phyloP scores from a whole-genome alignment of 2,329 filamentous ascomycete species.

The Aspergillus sp. region DNA sequence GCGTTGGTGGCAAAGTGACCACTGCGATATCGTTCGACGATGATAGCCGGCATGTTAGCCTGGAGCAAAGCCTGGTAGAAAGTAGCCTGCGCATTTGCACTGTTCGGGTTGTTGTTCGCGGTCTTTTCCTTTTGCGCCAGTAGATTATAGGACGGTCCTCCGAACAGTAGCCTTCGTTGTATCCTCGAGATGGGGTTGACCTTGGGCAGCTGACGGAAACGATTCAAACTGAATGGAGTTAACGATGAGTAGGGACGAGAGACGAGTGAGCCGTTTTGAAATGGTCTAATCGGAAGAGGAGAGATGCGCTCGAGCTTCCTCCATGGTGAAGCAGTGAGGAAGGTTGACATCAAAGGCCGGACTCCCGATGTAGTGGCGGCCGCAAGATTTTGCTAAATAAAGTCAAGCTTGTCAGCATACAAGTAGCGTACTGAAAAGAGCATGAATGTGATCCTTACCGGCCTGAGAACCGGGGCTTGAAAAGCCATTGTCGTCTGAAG shows the following conservation, averaged over 20 bases:
- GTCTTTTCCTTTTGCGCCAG: constrained; percentile 82
- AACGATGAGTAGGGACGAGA: constrained; percentile 30
- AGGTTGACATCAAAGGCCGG: constrained; percentile 37
- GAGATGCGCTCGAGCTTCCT: constrained; percentile 9
- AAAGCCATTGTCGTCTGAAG: constrained; percentile 44
- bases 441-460: constrained; percentile 33
- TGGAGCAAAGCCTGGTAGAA: constrained; percentile 89
- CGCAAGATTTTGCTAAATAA: constrained; percentile 37
- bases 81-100: constrained; percentile 79
- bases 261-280: constrained; percentile 9
- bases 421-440: too few relatives aligned
- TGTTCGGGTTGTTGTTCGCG: constrained; percentile 86
- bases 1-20: constrained; percentile 76
- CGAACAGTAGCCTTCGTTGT: constrained; percentile 34
- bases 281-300: constrained; percentile 12
- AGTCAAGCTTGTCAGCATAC: background rate
- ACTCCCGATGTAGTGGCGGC: constrained; percentile 35
- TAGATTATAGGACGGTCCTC: constrained; percentile 46
- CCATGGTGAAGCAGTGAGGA: background rate
- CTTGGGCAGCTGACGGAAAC: constrained; percentile 17
- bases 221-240: constrained; percentile 20
- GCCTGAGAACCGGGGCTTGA: constrained; percentile 42
- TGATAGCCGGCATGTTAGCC: constrained; percentile 87
- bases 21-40: constrained; percentile 83
- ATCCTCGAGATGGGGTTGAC: constrained; percentile 19